Base-by-base conservation (phyloP, 225 moss, liverwort and hornwort genomes). In the Lunularia cruciata region DNA sequence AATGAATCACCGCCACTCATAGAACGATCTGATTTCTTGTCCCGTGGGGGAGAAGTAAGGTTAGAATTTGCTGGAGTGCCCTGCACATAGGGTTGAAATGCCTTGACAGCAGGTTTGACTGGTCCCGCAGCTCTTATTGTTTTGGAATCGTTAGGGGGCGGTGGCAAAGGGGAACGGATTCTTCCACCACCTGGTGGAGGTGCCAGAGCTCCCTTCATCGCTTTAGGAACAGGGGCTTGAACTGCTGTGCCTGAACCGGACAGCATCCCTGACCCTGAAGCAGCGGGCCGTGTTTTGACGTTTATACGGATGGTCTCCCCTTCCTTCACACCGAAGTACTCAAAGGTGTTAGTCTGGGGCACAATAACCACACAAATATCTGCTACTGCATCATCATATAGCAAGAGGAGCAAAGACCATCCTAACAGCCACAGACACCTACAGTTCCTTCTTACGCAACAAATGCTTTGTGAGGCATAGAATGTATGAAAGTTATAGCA, bases 291-390 rank as follows among this genome's bases (percentile, higher is more conserved):
- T 30, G 93, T 93, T 80, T 93, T 98, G 34, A 98, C 96, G 59
- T 91, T 93, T 48, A 98, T 98, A 67, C 93, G 82, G 74, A 98
- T 98, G 7, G 96, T 98, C 77, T 98, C 89, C 77, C 96, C 96
- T 74, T 98, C 96, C 96, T 98, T 62, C 22, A 70, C n/a, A 40
- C 56, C 31, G 31, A 63, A 34, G 27, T 13, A 42, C 34, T 56
- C 30, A n/a, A 55, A 68, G 16, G 39, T n/a, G n/a, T 40, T 27
- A 62, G 58, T 60, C 6, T 40, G 40, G 40, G 8, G 40, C 13
- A 13, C 40, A 40, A 40, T 13, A n/a, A n/a, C n/a, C n/a, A n/a
- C n/a, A n/a, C n/a, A n/a, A n/a, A n/a, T n/a, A n/a, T n/a, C n/a
- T n/a, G n/a, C n/a, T n/a, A n/a, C n/a, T n/a, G n/a, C n/a, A n/a